Conservation (phyloP, 805 yeast genomes). For the Saccharomyces jurei region DNA sequence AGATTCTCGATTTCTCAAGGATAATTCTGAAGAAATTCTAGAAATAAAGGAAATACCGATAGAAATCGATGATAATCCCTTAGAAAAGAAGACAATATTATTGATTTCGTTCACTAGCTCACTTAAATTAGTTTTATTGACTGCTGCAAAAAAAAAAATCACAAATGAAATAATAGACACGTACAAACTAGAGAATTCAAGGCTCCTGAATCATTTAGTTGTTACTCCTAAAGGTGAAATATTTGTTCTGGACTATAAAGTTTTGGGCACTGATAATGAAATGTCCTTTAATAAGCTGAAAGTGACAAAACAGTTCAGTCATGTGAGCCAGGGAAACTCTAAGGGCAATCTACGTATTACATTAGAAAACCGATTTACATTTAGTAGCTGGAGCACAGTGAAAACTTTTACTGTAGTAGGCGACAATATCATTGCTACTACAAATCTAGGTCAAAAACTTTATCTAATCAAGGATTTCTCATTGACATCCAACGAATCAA, state of each 20-base stretch:
- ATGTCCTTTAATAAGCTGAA: background rate
- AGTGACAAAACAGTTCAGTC: background rate
- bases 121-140: background rate
- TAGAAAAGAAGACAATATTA: background rate
- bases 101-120: background rate
- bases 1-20: conserved; percentile 4
- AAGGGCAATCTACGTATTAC: background rate
- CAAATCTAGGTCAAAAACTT: conserved; percentile 4
- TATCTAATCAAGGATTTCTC: conserved; percentile 1
- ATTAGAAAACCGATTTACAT: background rate
- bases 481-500: background rate
- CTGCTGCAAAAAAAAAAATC: background rate
- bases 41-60: background rate
- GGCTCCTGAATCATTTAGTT: background rate
- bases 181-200: background rate
- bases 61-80: background rate
- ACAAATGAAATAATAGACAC: background rate
- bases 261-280: background rate
- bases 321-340: background rate
- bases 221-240: background rate
- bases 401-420: conserved; percentile 4
- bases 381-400: background rate
- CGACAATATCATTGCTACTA: conserved; percentile 9
- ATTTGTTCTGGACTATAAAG: background rate
- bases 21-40: background rate